Conservation (phyloP, 2,329 filamentous ascomycete species). For the Tolypocladium sp. region DNA sequence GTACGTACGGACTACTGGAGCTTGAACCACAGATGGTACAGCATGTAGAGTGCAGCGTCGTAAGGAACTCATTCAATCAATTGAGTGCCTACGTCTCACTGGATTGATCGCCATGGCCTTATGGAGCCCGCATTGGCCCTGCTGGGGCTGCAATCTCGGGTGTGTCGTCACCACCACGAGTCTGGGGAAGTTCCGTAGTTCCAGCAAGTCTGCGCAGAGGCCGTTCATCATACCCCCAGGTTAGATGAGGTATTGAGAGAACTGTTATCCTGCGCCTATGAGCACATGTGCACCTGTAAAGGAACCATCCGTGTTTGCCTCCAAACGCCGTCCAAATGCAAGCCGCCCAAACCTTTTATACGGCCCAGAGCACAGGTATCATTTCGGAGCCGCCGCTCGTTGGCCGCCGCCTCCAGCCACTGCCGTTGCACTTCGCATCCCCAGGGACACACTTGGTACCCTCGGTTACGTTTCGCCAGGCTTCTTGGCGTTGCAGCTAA, state of each 20-base stretch:
- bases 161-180: not conserved
- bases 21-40: not conserved
- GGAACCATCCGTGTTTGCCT: not conserved
- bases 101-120: not conserved
- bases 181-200: not conserved
- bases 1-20: too few species aligned
- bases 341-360: not conserved
- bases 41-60: not conserved
- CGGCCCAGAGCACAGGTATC: not conserved
- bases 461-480: constrained; percentile 26
- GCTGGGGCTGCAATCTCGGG: not conserved
- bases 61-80: not conserved
- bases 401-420: not conserved
- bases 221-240: too few species aligned
- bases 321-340: constrained; percentile 10
- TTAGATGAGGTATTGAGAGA: not conserved
- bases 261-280: not conserved
- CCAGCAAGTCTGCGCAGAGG: not conserved
- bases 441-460: not conserved
- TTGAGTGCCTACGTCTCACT: not conserved
- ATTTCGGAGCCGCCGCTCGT: not conserved
- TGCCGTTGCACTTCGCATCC: not conserved
- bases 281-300: not conserved
- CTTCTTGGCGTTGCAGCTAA: constrained; percentile 89
- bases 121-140: not conserved